phyloP scores from a whole-genome alignment of 257 asterid species.

The Cynanchum wilfordii region DNA sequence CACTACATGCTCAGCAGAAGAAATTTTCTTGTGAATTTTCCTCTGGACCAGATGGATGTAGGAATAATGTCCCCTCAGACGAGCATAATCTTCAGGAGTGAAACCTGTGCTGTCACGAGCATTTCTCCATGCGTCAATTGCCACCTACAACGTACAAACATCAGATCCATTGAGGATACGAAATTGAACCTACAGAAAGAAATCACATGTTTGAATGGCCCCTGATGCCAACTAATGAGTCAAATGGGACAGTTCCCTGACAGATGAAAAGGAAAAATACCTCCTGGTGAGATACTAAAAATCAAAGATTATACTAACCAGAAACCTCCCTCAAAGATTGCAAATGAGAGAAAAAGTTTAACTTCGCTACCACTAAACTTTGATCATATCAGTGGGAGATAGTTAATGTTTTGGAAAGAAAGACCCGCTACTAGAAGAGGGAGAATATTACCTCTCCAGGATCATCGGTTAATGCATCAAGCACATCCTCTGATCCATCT shows the following conservation, averaged over 20 bases:
- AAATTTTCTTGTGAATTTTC: conserved; percentile 45
- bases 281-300: not conserved
- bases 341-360: not conserved
- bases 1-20: conserved; percentile 38
- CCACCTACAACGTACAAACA: conserved; percentile 40
- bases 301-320: not conserved
- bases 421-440: not conserved
- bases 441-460: conserved; percentile 50
- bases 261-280: not conserved
- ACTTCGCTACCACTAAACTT: not conserved
- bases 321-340: not conserved
- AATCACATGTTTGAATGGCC: not conserved
- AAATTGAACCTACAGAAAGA: not conserved
- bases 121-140: conserved; percentile 66
- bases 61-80: conserved; percentile 71
- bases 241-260: not conserved
- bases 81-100: conserved; percentile 75
- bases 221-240: not conserved
- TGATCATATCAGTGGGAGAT: not conserved
- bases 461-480: conserved; percentile 68
- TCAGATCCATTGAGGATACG: not conserved
- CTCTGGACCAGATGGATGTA: conserved; percentile 71
- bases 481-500: conserved; percentile 64
- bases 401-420: not conserved
- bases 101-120: conserved; percentile 61